phyloP scores from a whole-genome alignment of 805 yeast genomes.

The Starmerella kuoi region DNA sequence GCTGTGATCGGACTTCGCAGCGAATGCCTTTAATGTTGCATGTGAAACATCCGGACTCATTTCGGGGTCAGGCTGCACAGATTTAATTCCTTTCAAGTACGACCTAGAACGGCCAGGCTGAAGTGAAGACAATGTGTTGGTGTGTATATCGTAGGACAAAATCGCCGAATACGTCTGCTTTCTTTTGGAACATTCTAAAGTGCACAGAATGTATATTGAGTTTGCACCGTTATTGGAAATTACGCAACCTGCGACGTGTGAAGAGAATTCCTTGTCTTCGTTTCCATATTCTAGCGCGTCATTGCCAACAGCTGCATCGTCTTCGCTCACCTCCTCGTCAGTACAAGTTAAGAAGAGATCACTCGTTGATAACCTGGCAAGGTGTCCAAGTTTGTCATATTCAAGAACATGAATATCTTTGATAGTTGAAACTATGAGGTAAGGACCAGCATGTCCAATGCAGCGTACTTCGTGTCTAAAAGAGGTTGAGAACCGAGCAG shows the following conservation, averaged over 20 bases:
- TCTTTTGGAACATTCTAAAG: not conserved
- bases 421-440: constrained; percentile 1
- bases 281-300: too few relatives aligned
- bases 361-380: not conserved
- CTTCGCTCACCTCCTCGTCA: too few relatives aligned
- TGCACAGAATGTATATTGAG: not conserved
- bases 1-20: not conserved
- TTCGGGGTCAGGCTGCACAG: not conserved
- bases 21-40: not conserved
- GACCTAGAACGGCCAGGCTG: not conserved
- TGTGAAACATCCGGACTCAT: not conserved
- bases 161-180: not conserved
- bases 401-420: not conserved
- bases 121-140: not conserved
- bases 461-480: not conserved
- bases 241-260: not conserved
- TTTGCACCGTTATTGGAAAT: not conserved
- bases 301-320: too few relatives aligned
- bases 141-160: not conserved
- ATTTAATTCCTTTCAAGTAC: not conserved
- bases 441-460: not conserved
- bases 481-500: not conserved
- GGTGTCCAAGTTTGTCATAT: not conserved
- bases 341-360: too few relatives aligned
- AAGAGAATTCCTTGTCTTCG: not conserved